Conservation (phyloP, 257 asterid species). For the Petunia secreta region DNA sequence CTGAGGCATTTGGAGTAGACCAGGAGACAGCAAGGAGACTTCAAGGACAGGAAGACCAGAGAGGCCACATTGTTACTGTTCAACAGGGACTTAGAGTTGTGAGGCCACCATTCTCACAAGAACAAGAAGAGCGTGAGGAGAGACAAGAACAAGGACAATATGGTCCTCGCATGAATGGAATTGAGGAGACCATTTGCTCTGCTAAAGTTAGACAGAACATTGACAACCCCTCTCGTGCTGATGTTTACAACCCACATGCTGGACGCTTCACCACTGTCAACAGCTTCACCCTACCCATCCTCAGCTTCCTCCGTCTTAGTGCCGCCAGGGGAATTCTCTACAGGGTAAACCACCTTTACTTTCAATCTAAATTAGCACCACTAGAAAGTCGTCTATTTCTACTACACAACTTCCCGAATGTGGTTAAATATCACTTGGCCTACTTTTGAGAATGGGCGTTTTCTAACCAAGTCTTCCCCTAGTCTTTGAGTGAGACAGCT, state of each 20-base stretch:
- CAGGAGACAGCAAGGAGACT: constrained; percentile 10
- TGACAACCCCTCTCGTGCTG: constrained; percentile 58
- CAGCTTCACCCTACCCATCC: constrained; percentile 59
- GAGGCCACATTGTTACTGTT: constrained; percentile 23
- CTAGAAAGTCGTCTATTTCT: too few relatives aligned
- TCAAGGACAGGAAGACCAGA: constrained; percentile 2
- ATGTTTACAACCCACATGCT: constrained; percentile 62
- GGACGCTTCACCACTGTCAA: constrained; percentile 64
- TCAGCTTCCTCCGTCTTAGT: constrained; percentile 55
- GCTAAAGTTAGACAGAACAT: constrained; percentile 54
- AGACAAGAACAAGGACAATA: neutral
- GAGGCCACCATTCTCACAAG: constrained; percentile 48
- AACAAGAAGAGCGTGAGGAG: constrained; percentile 21
- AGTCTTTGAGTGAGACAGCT: too few relatives aligned
- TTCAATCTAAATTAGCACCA: too few relatives aligned
- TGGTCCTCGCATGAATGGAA: constrained; percentile 41
- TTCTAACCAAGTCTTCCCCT: too few relatives aligned
- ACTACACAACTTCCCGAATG: too few relatives aligned
- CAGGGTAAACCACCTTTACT: constrained; percentile 36
- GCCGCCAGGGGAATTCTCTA: constrained; percentile 59
- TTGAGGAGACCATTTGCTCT: constrained; percentile 68
- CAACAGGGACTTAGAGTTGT: constrained; percentile 48
- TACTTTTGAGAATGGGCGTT: too few relatives aligned
- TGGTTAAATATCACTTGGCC: too few relatives aligned
- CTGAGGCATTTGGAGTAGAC: neutral